A percentile compares a stretch with the other conserved stretches of the same genome.
Conservation (phyloP, 192 early-diverging fungal species). For the Dispira parvispora region DNA sequence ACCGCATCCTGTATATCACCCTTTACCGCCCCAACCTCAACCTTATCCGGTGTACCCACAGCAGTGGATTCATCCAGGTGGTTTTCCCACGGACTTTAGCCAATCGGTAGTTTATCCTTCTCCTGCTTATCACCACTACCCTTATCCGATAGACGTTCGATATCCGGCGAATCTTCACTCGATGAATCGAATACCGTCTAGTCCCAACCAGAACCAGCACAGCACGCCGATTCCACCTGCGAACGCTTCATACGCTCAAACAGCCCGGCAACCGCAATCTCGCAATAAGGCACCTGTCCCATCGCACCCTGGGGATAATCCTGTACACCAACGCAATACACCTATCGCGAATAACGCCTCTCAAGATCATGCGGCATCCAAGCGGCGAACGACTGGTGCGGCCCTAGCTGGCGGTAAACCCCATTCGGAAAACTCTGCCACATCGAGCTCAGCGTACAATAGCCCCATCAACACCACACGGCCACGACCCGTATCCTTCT, state of each 20-base stretch:
- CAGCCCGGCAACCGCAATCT: background rate
- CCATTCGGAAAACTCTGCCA: background rate
- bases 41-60: no score
- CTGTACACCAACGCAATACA: background rate
- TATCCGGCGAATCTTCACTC: no score
- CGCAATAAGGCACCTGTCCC: background rate
- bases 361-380: background rate
- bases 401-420: background rate
- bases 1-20: no score
- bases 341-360: background rate
- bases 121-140: no score
- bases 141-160: no score
- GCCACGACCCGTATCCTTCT: constrained; percentile 6
- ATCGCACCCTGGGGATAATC: background rate
- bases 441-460: background rate
- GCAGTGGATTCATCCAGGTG: no score
- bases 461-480: background rate
- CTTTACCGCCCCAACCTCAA: no score
- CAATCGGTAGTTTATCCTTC: no score
- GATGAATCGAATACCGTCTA: no score
- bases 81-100: no score
- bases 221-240: background rate
- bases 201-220: no score
- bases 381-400: background rate
- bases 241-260: constrained; percentile 3